Base-by-base conservation (phyloP, 805 yeast species). In the Danielia reshetovae region DNA sequence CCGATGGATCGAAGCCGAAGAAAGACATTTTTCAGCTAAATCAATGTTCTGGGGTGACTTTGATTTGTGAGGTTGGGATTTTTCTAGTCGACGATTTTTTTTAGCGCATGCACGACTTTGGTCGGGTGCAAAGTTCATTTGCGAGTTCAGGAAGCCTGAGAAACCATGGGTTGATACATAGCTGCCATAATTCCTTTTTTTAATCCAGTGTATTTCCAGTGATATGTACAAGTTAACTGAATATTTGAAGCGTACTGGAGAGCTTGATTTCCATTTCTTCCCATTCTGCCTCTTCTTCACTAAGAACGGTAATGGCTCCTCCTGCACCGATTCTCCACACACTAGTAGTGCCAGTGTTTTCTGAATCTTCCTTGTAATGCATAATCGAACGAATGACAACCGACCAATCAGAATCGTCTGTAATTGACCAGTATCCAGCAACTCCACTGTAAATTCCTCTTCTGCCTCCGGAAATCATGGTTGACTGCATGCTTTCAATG, bases 261-360 rank as follows among this genome's bases (percentile, higher is more conserved):
- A 93, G 62, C 58, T 93, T 93, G 9, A 83, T 63, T 30, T 70
- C 57, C 95, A 93, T 83, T 55, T 93, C 99, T 19, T 86, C 88
- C 83, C 93, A 85, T 57, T 93, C 99, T 2, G 81, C 90, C 16
- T 75, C 76, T n/a, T 70, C 65, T 17, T 85, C 78, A 54, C 96
- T 86, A 40, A 93, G 65, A 2, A 88, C 89, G 0, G 97, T 93
- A 29, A 93, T 79, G 12, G 97, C 99, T 4, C 99, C 99, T 11
- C 99, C 99, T 6, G 98, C 98, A 1, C 99, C 99, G 35, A 90
- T 76, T 42, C 87, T 68, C 95, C 96, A 93, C 5, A 62, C 51
- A 7, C 55, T 52, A 15, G 32, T 34, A 9, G 22, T 32, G 4
- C 27, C 37, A n/a, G 35, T 42, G 30, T 64, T 55, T 12, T 49